Base-by-base conservation (phyloP, 2,329 filamentous ascomycete species). In the Exophiala oligosperma region DNA sequence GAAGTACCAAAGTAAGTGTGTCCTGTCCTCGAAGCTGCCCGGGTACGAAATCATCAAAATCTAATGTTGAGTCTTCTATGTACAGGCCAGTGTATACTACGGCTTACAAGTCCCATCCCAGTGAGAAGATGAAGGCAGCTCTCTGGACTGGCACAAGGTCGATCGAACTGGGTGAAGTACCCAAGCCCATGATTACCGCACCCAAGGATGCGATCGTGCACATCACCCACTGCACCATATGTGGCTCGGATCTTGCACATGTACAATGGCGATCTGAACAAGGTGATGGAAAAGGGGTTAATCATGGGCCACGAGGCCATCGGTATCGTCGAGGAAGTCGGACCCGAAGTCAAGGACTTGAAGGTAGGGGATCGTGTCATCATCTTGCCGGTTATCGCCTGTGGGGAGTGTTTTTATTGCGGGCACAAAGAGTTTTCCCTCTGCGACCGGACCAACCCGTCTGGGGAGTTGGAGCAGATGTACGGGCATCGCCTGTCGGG, bases 141-240 rank as follows among this genome's bases (percentile, higher is more conserved):
- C 57, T 66, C 41, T 70, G 67, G 67, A 68, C 67, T 62, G 67
- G 68, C 55, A 69, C 68, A 12, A 69, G 64, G n/a, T 47, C 40
- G 1, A 63, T 72, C 23, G 28, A 74, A 56, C 53, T 73, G 62
- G 52, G 68, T 66, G 41, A 69, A 57, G 61, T 72, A 54, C 72
- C 68, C 62, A 73, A 69, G 54, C 71, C 71, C 2, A 67, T 56
- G 48, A 64, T 72, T 55, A 72, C 70, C 6, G 70, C 68, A 11
- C 66, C 67, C 2, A 62, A 62, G 55, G 71, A 73, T 57, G 71
- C 68, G 50, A 72, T 73, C 28, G 66, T 73, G 7, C 66, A 65
- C 48, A 63, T 73, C 43, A 73, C 71, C 0, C 70, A 72, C 55
- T 68, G 65, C 50, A 68, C 67, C 11, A 72, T 73, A 52, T 71